These are phyloP conservation scores for Beauveria sp. DNA, from an alignment of 2,329 filamentous ascomycete species.

Conservation along the genomic window DNA sequence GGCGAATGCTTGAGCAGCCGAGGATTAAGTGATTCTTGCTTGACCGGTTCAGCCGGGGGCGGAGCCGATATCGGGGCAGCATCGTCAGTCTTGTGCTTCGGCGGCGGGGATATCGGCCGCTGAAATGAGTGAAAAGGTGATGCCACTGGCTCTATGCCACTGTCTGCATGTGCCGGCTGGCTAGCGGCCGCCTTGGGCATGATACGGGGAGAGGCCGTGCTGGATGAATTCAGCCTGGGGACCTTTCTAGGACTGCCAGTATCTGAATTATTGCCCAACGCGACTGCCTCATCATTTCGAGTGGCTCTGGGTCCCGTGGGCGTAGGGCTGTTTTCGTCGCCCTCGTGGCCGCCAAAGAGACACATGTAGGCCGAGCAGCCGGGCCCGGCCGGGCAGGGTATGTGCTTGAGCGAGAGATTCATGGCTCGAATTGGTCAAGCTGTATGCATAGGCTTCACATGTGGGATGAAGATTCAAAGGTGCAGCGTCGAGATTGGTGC, in stretches of 20 bases:
- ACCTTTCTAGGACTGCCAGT: background rate
- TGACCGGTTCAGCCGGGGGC: constrained; percentile 16
- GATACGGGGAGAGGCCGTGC: background rate
- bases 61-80: background rate
- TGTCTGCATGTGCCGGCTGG: background rate
- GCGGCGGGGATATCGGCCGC: background rate
- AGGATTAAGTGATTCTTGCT: constrained; percentile 56
- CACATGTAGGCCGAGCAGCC: constrained; percentile 42
- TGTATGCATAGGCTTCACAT: background rate
- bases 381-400: constrained; percentile 42
- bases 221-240: background rate
- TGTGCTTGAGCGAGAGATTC: constrained; percentile 37
- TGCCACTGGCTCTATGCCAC: background rate
- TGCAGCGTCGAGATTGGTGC: background rate
- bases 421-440: constrained; percentile 15
- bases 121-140: background rate
- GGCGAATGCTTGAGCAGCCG: constrained; percentile 53
- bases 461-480: background rate
- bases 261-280: background rate
- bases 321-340: constrained; percentile 20
- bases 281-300: background rate
- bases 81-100: constrained; percentile 2
- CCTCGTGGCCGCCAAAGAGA: constrained; percentile 36
- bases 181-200: background rate
- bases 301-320: background rate